Base-by-base conservation (phyloP, 495 filamentous ascomycete genomes). In the Aspergillus nidulans region DNA sequence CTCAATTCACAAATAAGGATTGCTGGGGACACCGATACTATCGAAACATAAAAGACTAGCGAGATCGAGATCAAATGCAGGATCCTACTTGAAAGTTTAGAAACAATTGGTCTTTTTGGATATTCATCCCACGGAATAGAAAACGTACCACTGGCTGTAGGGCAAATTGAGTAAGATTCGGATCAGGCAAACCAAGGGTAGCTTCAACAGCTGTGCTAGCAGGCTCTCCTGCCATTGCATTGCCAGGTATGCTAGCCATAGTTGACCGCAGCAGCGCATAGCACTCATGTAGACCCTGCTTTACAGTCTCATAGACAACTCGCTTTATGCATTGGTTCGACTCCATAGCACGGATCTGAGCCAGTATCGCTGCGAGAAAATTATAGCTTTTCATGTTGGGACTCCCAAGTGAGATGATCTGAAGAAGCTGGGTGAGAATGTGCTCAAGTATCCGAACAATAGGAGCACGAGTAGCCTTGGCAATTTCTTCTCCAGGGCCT, bases 371-470 rank as follows among this genome's bases (percentile, higher is more conserved):
- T 8, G 61, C 47, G 7, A 63, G 21, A 21, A 62, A 57, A 28
- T 43, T 60, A 47, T 59, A 63, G 2, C 63, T 61, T 47, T 66
- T 68, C 52, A 61, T 23, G 30, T 42, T 63, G 3, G 62, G 62
- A 7, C 42, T 61, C 9, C 62, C 60, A 12, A 61, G 28, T 1
- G 38, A 23, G 18, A 68, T 57, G 19, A 64, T 58, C 32, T 63
- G 60, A 10, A 59, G 49, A 1, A 64, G 52, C 32, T 68, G 62
- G 34, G 24, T 21, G 28, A 46, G 57, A 23, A 68, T 63, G 36
- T 62, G 60, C 30, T 63, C 46, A 1, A 68, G 49, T 25, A 18
- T 48, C 12, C 46, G 53, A 21, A 68, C 44, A 3, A 68, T 26
- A 26, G 58, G 65, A 24, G 43, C 55, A 15, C 62, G 62, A 12